Evolutionary conservation across 768 basidiomycete genomes (phyloP).

Genomic region (Leccinum uliginosum): DNA sequence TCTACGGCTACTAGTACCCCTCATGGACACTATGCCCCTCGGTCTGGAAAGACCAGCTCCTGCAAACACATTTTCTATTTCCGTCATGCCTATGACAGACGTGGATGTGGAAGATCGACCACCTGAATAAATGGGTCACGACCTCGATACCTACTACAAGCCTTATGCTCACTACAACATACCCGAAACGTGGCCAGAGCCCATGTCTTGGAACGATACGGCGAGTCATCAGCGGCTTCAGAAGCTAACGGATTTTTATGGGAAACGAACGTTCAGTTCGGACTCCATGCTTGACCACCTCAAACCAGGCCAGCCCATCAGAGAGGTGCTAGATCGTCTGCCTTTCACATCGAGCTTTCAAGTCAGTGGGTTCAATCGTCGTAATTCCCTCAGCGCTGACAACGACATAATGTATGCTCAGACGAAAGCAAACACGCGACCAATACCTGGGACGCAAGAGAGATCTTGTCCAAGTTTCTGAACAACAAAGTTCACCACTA

Average conservation of each 20-base stretch:
- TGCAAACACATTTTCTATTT: no score
- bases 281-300: constrained; percentile 18
- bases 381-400: background rate
- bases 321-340: constrained; percentile 24
- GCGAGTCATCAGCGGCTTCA: constrained; percentile 18
- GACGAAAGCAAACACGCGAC: constrained; percentile 15
- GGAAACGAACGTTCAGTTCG: constrained; percentile 28
- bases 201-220: constrained; percentile 30
- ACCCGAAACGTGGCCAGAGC: constrained; percentile 22
- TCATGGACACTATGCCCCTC: no score
- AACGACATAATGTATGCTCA: background rate
- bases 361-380: constrained; percentile 12
- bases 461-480: constrained; percentile 14
- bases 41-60: no score
- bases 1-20: no score
- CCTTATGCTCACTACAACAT: constrained; percentile 20
- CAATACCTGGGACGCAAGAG: background rate
- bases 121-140: no score
- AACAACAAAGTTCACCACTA: constrained; percentile 18
- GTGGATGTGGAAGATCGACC: no score
- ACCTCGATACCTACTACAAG: constrained; percentile 19
- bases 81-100: no score
- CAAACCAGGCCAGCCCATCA: constrained; percentile 10
- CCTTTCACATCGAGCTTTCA: constrained; percentile 29
- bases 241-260: constrained; percentile 14